A percentile compares a stretch with the other conserved stretches of the same genome.
These are phyloP conservation scores for Trichophyton equinum DNA, from an alignment of 2,329 filamentous ascomycete genomes.

Conservation along the genomic window DNA sequence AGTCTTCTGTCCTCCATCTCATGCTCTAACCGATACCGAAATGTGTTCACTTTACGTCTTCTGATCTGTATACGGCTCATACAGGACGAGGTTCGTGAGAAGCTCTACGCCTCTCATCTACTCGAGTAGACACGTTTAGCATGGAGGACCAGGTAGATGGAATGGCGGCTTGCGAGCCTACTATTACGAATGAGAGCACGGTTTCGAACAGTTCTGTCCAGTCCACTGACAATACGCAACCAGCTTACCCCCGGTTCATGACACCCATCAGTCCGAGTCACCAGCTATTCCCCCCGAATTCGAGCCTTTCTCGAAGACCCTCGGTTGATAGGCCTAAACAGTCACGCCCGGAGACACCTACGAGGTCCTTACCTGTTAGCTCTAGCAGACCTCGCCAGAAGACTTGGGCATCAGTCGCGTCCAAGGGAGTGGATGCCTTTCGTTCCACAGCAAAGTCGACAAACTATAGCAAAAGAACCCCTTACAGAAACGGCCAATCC, in stretches of 20 bases:
- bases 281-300: background rate
- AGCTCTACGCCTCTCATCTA: background rate
- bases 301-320: background rate
- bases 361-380: background rate
- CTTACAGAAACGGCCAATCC: background rate
- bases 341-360: slow-evolving; percentile 7
- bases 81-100: background rate
- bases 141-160: background rate
- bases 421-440: slow-evolving; percentile 12
- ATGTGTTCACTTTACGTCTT: background rate
- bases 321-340: background rate
- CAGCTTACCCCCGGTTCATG: background rate
- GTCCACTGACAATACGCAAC: background rate
- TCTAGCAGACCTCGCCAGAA: slow-evolving; percentile 6
- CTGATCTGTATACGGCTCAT: background rate
- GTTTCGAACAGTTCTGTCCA: background rate
- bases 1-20: background rate
- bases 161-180: background rate
- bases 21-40: background rate
- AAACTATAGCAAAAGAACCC: slow-evolving; percentile 5
- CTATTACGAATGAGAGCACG: background rate
- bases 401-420: slow-evolving; percentile 11
- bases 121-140: background rate
- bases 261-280: background rate
- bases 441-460: slow-evolving; percentile 3